These are phyloP conservation scores for Podaxis pistillaris DNA, from an alignment of 768 basidiomycete species.

Conservation along the genomic window DNA sequence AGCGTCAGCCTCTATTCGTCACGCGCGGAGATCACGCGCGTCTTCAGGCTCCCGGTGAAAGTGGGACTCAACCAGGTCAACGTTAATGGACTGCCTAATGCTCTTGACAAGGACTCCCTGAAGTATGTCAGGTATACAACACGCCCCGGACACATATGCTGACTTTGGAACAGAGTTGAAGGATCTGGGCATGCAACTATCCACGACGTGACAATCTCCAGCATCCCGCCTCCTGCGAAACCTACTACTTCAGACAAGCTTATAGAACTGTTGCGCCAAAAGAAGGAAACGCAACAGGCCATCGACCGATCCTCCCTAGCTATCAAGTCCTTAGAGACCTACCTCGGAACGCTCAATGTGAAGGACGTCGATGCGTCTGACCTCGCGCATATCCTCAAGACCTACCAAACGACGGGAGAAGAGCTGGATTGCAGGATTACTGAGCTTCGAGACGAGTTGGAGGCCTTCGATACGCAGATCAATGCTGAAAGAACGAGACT, in stretches of 20 bases:
- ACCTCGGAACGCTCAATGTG: constrained; percentile 33
- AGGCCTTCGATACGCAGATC: constrained; percentile 23
- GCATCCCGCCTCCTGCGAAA: constrained; percentile 16
- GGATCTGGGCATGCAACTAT: constrained; percentile 44
- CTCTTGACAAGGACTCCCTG: constrained; percentile 37
- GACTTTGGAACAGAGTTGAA: constrained; percentile 34
- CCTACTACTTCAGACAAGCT: constrained; percentile 27
- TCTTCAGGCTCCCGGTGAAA: constrained; percentile 36
- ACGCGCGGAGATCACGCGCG: constrained; percentile 40
- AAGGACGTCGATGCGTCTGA: constrained; percentile 29
- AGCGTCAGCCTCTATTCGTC: constrained; percentile 40
- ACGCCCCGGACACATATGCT: not conserved
- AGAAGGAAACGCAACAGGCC: constrained; percentile 26
- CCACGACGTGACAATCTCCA: constrained; percentile 40
- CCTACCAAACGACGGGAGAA: constrained; percentile 30
- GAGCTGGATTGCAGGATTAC: constrained; percentile 31
- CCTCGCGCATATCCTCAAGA: constrained; percentile 27
- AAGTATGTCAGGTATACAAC: constrained; percentile 25
- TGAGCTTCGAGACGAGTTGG: constrained; percentile 27
- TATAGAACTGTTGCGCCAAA: constrained; percentile 22
- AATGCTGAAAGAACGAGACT: constrained; percentile 23
- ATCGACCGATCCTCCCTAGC: constrained; percentile 29
- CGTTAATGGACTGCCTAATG: constrained; percentile 36
- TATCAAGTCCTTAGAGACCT: constrained; percentile 29
- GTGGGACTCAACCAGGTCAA: constrained; percentile 40